Evolutionary conservation across 2,329 filamentous ascomycete species (phyloP).

Genomic region (Cyphellophora europaea): DNA sequence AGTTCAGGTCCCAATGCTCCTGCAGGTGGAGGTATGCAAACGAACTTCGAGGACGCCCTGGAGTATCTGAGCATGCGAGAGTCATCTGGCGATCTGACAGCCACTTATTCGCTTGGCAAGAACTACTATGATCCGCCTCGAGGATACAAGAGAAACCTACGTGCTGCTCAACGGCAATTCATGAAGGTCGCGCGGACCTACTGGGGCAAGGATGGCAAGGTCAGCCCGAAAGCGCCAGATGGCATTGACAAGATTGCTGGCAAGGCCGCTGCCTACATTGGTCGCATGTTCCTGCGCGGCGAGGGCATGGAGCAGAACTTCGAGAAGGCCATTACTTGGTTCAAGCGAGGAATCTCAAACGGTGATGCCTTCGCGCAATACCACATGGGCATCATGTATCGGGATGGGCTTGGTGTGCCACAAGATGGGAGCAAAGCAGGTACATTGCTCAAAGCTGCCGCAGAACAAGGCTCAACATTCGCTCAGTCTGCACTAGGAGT

Average conservation of each 20-base stretch:
- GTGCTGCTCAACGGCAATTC: constrained; percentile 71
- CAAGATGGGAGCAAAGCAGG: constrained; percentile 64
- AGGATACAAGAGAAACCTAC: constrained; percentile 62
- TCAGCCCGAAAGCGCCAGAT: constrained; percentile 58
- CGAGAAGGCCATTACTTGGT: constrained; percentile 69
- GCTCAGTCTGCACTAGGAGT: constrained; percentile 76
- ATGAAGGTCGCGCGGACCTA: constrained; percentile 68
- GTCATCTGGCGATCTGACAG: constrained; percentile 78
- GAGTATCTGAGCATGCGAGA: constrained; percentile 89
- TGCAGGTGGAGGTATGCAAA: constrained; percentile 52
- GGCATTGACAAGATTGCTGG: constrained; percentile 69
- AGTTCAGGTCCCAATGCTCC: constrained; percentile 79
- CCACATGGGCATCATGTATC: constrained; percentile 71
- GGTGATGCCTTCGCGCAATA: constrained; percentile 79
- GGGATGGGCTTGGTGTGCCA: constrained; percentile 65
- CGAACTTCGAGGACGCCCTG: constrained; percentile 80
- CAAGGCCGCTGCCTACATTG: constrained; percentile 79
- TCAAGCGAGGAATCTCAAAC: constrained; percentile 64
- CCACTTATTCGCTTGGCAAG: constrained; percentile 75
- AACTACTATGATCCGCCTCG: constrained; percentile 82
- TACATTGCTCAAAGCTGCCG: constrained; percentile 66
- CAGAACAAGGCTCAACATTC: constrained; percentile 70
- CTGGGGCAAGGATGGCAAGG: constrained; percentile 71
- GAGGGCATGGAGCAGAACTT: constrained; percentile 76
- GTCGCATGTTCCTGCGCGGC: constrained; percentile 80